These are phyloP conservation scores for Hypoxylon sp. DNA, from an alignment of 2,329 filamentous ascomycete species.

Conservation along the genomic window DNA sequence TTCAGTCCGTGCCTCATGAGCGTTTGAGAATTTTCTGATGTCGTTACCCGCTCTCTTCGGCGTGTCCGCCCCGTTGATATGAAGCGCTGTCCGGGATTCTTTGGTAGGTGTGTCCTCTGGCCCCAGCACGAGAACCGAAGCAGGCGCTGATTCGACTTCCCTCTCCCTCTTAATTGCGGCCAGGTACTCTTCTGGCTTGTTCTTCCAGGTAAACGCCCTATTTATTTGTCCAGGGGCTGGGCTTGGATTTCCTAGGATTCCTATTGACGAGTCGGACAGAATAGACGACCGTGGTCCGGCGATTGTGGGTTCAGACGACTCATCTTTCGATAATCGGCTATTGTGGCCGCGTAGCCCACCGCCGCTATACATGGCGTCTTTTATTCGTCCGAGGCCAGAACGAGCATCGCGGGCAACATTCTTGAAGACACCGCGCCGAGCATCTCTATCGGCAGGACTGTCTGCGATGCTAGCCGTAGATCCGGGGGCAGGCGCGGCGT, in stretches of 20 bases:
- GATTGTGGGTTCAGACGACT: conserved; percentile 52
- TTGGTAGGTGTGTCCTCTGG: conserved; percentile 20
- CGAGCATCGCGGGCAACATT: conserved; percentile 83
- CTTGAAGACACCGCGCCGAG: conserved; percentile 75
- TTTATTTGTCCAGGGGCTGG: conserved; percentile 49
- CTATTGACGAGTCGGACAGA: conserved; percentile 49
- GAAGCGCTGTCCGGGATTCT: conserved; percentile 19
- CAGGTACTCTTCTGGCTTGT: conserved; percentile 67
- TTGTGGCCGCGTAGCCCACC: conserved; percentile 61
- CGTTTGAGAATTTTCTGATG: conserved; percentile 32
- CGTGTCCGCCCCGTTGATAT: conserved; percentile 30
- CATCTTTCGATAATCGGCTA: conserved; percentile 65
- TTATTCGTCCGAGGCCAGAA: conserved; percentile 83
- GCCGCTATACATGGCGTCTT: conserved; percentile 75
- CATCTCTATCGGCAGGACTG: conserved; percentile 61
- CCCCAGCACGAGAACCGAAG: conserved; percentile 17
- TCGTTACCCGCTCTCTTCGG: conserved; percentile 32
- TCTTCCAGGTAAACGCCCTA: conserved; percentile 69
- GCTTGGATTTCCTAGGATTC: conserved; percentile 47
- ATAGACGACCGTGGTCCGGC: conserved; percentile 48
- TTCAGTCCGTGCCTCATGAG: conserved; percentile 35
- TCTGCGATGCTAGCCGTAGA: conserved; percentile 59
- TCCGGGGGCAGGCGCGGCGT: conserved; percentile 53
- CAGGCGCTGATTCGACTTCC: conserved; percentile 37
- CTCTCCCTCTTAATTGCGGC: conserved; percentile 50